Evolutionary conservation across 2,329 filamentous ascomycete species (phyloP), one percentile per base, ranked within the genome.

Genomic region (Fusarium odoratissimum): DNA sequence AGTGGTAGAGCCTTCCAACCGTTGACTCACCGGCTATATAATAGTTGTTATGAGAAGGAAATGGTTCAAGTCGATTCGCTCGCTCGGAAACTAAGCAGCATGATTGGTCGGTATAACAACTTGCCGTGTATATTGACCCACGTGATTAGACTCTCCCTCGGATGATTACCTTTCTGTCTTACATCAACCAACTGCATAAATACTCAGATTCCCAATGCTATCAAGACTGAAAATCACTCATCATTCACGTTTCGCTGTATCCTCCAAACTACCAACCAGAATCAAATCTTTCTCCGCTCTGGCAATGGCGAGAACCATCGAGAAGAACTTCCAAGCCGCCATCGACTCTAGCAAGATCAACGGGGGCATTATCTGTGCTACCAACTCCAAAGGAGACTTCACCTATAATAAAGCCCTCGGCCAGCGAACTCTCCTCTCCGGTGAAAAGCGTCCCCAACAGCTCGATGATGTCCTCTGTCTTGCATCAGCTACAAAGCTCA

Each of bases 261-360:
- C 4, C 5, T 28, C 1, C 12, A 19, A 7, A 6, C 8, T n/a
- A 14, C 5, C 7, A 2, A 5, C 1, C 11, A 23, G 3, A 14
- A 6, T 3, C 10, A 57, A 10, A 6, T 6, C 7, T 1, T 38
- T 57, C 21, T 33, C 52, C 4, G 2, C 23, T n/a, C 30, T 38
- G 11, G 33, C 40, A 57, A 79, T 79, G 78, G 61, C 74, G 8
- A 59, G 61, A 11, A 75, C 77, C 44, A 83, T 86, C 52, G 84
- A 86, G 30, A 76, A 77, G 6, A 75, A 63, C 59, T 79, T 84
- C 60, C 79, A 83, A 59, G 75, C 78, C 9, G 83, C 84, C 59
- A 84, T 86, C 54, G 79, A 82, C n/a, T 75, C 79, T 4, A 83
- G 83, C 60, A 84, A 81, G 64, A 83, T 86, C 75, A 80, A 83